phyloP scores from a whole-genome alignment of 2,329 filamentous ascomycete genomes.

The Metarhizium rileyi region DNA sequence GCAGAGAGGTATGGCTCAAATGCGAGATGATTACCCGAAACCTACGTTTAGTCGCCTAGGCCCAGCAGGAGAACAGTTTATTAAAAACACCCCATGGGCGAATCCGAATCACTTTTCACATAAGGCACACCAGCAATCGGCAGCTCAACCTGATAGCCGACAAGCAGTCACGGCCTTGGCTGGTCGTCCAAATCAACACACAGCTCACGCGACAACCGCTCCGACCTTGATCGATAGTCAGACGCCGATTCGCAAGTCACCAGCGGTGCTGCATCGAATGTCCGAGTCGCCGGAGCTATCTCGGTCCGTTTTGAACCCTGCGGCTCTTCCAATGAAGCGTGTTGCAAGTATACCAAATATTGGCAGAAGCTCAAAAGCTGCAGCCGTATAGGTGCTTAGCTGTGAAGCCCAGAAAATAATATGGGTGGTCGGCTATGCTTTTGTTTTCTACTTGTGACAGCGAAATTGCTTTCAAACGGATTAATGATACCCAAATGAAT shows the following conservation, averaged over 20 bases:
- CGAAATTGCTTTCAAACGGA: constrained; percentile 10
- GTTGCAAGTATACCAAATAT: constrained; percentile 21
- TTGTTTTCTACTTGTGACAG: constrained; percentile 1
- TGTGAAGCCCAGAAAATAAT: constrained; percentile 8
- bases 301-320: constrained; percentile 24
- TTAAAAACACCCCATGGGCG: constrained; percentile 86
- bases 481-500: constrained; percentile 28
- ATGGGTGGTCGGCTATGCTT: constrained; percentile 1
- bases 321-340: constrained; percentile 24
- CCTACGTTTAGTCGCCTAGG: constrained; percentile 41
- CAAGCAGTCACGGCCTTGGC: background rate
- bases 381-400: constrained; percentile 18
- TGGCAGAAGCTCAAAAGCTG: constrained; percentile 24
- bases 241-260: constrained; percentile 16
- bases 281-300: constrained; percentile 37
- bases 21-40: constrained; percentile 38
- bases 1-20: constrained; percentile 29
- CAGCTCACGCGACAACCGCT: constrained; percentile 4
- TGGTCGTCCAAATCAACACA: constrained; percentile 9
- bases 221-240: constrained; percentile 13
- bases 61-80: constrained; percentile 73
- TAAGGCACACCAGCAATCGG: constrained; percentile 34
- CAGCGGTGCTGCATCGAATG: constrained; percentile 16
- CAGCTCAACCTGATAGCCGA: constrained; percentile 7
- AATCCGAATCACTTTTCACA: constrained; percentile 76